A percentile compares a stretch with the other conserved stretches of the same genome.
Conservation (phyloP, 2,329 filamentous ascomycete genomes). For the Aspergillus sp. region DNA sequence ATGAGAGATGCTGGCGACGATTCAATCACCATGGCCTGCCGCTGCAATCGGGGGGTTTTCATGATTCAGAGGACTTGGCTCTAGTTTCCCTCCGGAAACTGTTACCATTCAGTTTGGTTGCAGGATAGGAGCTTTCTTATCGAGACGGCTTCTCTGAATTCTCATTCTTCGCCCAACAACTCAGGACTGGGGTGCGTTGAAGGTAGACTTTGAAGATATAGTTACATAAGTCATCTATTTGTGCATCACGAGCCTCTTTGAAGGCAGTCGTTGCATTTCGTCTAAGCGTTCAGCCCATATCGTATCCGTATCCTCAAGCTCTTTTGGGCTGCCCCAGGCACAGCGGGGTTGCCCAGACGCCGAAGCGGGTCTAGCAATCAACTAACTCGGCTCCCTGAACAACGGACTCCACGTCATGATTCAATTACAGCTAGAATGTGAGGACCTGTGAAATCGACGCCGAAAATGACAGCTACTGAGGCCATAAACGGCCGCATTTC, state of each 20-base stretch:
- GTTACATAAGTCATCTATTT: neutral
- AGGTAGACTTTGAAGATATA: neutral
- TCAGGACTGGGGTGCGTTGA: neutral
- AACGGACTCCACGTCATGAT: slow-evolving; percentile 3
- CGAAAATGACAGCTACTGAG: no score
- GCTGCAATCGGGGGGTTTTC: no score
- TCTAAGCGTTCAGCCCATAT: neutral
- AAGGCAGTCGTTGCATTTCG: neutral
- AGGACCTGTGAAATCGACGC: no score
- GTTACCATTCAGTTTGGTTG: neutral
- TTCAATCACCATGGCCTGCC: no score
- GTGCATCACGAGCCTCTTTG: neutral
- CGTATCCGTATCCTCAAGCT: slow-evolving; percentile 2
- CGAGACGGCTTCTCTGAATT: no score
- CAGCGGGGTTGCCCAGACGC: slow-evolving; percentile 16
- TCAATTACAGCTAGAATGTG: no score
- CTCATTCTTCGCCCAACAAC: neutral
- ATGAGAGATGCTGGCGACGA: neutral
- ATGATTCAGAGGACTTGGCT: no score
- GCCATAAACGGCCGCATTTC: no score
- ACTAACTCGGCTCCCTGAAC: neutral
- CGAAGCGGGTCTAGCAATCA: slow-evolving; percentile 11
- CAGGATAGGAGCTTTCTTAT: neutral
- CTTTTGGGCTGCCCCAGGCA: neutral
- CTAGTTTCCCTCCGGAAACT: no score